Evolutionary conservation across 768 basidiomycete genomes (phyloP).

Genomic region (Calvatia gigantea): DNA sequence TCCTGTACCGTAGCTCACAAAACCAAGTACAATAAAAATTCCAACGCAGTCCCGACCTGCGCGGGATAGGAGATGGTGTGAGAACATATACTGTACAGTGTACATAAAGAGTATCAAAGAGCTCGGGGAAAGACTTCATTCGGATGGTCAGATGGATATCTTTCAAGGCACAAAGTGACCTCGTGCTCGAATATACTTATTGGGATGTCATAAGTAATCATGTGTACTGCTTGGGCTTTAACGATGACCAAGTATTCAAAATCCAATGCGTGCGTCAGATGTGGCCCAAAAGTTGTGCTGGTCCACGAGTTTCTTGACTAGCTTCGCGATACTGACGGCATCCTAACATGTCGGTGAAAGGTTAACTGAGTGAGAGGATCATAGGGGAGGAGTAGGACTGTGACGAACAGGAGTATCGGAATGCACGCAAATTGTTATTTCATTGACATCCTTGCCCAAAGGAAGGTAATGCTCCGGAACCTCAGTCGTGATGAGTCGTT

Average conservation of each 20-base stretch:
- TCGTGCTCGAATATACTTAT: no score
- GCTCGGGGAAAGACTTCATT: no score
- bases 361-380: background rate
- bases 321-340: conserved; percentile 46
- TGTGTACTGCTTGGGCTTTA: no score
- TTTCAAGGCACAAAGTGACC: no score
- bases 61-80: no score
- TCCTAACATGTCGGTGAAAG: conserved; percentile 31
- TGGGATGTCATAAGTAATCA: no score
- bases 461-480: conserved; percentile 34
- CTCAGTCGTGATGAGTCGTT: conserved; percentile 46
- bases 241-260: background rate
- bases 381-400: conserved; percentile 9
- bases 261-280: background rate
- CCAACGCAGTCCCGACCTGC: no score
- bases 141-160: no score
- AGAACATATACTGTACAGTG: no score
- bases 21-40: no score
- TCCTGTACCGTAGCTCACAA: no score
- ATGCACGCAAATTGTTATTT: conserved; percentile 64
- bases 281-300: conserved; percentile 35
- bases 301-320: conserved; percentile 55
- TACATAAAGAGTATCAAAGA: no score
- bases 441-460: conserved; percentile 37
- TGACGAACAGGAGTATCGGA: conserved; percentile 57